Conservation (phyloP, 164 flowering plant genomes). For the Piper betle region DNA sequence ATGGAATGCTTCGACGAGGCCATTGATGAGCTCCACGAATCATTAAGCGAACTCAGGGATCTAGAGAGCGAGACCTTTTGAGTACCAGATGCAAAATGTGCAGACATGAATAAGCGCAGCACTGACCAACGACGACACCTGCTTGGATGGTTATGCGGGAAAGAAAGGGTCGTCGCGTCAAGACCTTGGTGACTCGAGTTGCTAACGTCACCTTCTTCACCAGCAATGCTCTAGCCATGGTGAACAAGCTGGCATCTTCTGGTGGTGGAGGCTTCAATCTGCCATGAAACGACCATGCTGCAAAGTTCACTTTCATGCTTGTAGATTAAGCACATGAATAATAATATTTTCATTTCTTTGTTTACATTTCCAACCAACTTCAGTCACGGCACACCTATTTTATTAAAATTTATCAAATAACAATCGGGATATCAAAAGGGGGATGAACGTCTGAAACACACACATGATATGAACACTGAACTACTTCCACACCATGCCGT, state of each 20-base stretch:
- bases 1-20: constrained; percentile 42
- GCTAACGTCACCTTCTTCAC: constrained; percentile 26
- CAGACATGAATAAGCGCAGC: constrained; percentile 72
- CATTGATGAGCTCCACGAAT: constrained; percentile 34
- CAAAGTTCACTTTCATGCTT: not conserved
- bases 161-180: constrained; percentile 9
- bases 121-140: constrained; percentile 53
- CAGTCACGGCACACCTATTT: too few species aligned
- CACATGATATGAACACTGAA: too few species aligned
- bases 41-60: constrained; percentile 37
- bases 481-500: too few species aligned
- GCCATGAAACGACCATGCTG: not conserved
- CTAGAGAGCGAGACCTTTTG: constrained; percentile 24
- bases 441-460: too few species aligned
- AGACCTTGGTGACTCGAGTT: constrained; percentile 18
- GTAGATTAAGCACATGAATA: too few species aligned
- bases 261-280: constrained; percentile 10
- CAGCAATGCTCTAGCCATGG: constrained; percentile 72
- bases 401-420: too few species aligned
- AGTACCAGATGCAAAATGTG: constrained; percentile 36
- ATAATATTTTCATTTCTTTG: too few species aligned
- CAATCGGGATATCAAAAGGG: too few species aligned
- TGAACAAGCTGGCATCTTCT: constrained; percentile 38
- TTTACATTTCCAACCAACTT: too few species aligned
- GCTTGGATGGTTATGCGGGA: constrained; percentile 64